Evolutionary conservation across 495 filamentous ascomycete species (phyloP).

Genomic region (Ascobolus immersus): DNA sequence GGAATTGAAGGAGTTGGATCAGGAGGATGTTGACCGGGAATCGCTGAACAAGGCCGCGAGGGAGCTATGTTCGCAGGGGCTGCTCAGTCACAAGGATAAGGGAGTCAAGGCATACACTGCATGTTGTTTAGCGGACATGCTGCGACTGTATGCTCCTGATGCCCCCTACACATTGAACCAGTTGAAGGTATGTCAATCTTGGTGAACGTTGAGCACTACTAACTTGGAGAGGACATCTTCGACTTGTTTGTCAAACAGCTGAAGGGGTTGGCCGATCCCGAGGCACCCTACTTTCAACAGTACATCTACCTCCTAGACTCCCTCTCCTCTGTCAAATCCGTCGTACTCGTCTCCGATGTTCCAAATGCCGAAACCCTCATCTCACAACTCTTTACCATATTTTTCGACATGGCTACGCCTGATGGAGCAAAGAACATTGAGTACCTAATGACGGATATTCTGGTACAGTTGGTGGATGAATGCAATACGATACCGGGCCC

Average conservation of each 20-base stretch:
- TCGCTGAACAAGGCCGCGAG: slow-evolving; percentile 65
- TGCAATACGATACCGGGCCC: slow-evolving; percentile 48
- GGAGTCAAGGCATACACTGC: slow-evolving; percentile 74
- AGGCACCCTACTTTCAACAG: slow-evolving; percentile 74
- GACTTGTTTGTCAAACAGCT: slow-evolving; percentile 60
- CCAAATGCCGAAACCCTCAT: slow-evolving; percentile 51
- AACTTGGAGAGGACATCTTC: slow-evolving; percentile 53
- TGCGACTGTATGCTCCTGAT: slow-evolving; percentile 81
- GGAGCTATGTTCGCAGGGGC: slow-evolving; percentile 57
- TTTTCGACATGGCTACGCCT: slow-evolving; percentile 72
- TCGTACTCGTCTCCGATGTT: slow-evolving; percentile 79
- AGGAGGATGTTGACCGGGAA: slow-evolving; percentile 60
- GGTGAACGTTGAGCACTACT: background rate
- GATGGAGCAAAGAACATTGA: slow-evolving; percentile 64
- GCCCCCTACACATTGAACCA: slow-evolving; percentile 78
- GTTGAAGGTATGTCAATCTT: slow-evolving; percentile 65
- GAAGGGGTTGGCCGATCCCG: slow-evolving; percentile 63
- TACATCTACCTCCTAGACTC: slow-evolving; percentile 75
- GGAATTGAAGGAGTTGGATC: slow-evolving; percentile 66
- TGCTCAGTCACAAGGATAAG: slow-evolving; percentile 72
- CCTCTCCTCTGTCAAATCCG: slow-evolving; percentile 76
- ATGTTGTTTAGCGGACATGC: slow-evolving; percentile 77
- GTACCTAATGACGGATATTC: slow-evolving; percentile 63
- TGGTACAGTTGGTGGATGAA: slow-evolving; percentile 72
- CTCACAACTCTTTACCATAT: slow-evolving; percentile 51